Evolutionary conservation across 768 basidiomycete genomes (phyloP), one percentile per base, ranked within the genome.

Genomic region (Rubroboletus satanas): DNA sequence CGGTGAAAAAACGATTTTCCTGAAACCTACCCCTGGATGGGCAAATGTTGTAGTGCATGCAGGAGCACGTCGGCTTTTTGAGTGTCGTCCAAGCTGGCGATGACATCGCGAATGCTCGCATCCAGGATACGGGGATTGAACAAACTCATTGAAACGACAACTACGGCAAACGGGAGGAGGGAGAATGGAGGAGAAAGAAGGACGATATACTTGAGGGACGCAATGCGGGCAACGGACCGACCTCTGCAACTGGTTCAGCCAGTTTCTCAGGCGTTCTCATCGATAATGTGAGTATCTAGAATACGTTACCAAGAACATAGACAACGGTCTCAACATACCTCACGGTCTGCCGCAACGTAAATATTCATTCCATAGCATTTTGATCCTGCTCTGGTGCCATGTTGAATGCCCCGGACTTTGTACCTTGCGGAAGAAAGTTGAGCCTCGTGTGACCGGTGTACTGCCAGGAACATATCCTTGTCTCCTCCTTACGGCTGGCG

Each of bases 21-120:
- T 44, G 31, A 5, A 7, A 70, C 81, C 36, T 66, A 87, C 84
- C 84, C 79, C 54, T 91, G 85, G 45, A 79, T 75, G 49, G 85
- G 83, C 56, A 96, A 81, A 62, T 86, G 87, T 59, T 86, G 84
- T 79, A 93, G 83, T n/a, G 90, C 91, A 60, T 88, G 84, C 46
- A 93, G 69, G 50, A 92, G 73, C 36, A 88, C 77, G 53, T 85
- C 85, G 18, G 79, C 84, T 67, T 88, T 89, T 66, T 88, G 80
- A 60, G 79, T 79, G 65, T 85, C 80, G 5, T 79, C 75, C 33
- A 89, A 75, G 55, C 76, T 78, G 7, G 74, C 73, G 0, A 80
- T 75, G 21, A 86, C 82, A 62, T 88, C 85, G 44, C 83, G 85
- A 62, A 88, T 84, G 73, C 84, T 83, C 18, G 87, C 87, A 62